Base-by-base conservation (phyloP, 1,284 basidiomycete species). In the Microbotryum scabiosae region DNA sequence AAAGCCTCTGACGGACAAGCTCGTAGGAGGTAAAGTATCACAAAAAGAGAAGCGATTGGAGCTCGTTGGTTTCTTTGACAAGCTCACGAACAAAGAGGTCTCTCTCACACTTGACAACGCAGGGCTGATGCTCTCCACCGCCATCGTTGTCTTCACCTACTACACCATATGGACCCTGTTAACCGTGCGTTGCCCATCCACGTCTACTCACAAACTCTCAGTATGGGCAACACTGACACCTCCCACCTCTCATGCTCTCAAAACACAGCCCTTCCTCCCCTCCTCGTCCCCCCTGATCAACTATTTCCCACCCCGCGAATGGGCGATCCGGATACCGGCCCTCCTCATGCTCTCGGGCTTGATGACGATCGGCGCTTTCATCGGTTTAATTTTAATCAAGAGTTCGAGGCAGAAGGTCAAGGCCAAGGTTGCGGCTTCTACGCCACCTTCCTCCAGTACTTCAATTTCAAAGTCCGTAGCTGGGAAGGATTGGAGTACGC, bases 111-210 rank as follows among this genome's bases (percentile, higher is more conserved):
- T 23, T 30, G 30, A 30, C 9, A 30, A 30, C 36, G 45, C 52
- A 60, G 59, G 54, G 8, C 49, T 60, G 14, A 56, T 56, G 59
- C 54, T 60, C 49, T 20, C 56, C 25, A 51, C 59, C 16, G 26
- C 59, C 23, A 30, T 56, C 12, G 49, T 56, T 25, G 45, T 56
- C 16, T 60, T 60, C 49, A 45, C 54, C 14, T 60, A 60, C 54
- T 60, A 60, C 59, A 56, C 59, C 9, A 51, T 60, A 6, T 60
- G 59, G 59, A 60, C 59, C 5, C 43, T 60, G 18, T 51, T 60
- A 47, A 60, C 59, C 16, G 59, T 60, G 6, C n/a, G 54, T 23
- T 12, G 25, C 30, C 30, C 16, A 41, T 41, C 3, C 4, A 41
- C 36, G 16, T 3, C 16, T 18, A 12, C 12, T 41, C 12, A 41